phyloP scores from a whole-genome alignment of 129 eudicot genomes.

The Pseudognaphalium luteoalbum region DNA sequence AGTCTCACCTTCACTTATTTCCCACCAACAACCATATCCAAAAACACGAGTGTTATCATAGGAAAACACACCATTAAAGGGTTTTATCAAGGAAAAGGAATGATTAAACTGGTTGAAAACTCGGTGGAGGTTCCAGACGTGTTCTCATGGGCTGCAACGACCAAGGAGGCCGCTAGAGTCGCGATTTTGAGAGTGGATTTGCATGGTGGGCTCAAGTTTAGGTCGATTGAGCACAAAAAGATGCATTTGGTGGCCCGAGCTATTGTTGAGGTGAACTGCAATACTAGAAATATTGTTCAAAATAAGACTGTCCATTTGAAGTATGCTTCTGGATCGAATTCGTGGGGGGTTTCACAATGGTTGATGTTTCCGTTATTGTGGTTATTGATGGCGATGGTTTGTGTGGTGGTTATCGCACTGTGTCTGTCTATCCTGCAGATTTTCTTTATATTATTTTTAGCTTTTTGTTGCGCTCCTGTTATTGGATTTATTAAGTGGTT shows the following conservation, averaged over 20 bases:
- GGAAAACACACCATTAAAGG: neutral
- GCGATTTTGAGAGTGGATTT: neutral
- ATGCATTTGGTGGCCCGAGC: too few species aligned
- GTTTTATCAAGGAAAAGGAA: neutral
- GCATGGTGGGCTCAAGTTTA: neutral
- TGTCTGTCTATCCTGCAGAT: too few species aligned
- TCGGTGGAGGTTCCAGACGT: neutral
- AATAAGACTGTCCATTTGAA: neutral
- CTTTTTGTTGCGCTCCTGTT: too few species aligned
- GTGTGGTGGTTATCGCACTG: too few species aligned
- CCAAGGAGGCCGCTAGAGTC: neutral
- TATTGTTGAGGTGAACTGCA: too few species aligned
- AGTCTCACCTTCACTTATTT: too few species aligned
- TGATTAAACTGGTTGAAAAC: neutral
- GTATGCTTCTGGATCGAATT: conserved; percentile 9
- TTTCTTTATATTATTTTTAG: too few species aligned
- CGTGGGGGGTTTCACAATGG: conserved; percentile 10
- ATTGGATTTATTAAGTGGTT: too few species aligned
- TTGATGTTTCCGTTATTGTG: neutral
- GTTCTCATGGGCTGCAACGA: neutral
- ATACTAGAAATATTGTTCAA: neutral
- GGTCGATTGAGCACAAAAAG: neutral
- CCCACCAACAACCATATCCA: neutral
- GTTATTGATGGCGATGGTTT: too few species aligned
- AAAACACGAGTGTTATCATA: neutral